Evolutionary conservation across 1,284 basidiomycete species (phyloP).

Genomic region (Sporisorium scitamineum): DNA sequence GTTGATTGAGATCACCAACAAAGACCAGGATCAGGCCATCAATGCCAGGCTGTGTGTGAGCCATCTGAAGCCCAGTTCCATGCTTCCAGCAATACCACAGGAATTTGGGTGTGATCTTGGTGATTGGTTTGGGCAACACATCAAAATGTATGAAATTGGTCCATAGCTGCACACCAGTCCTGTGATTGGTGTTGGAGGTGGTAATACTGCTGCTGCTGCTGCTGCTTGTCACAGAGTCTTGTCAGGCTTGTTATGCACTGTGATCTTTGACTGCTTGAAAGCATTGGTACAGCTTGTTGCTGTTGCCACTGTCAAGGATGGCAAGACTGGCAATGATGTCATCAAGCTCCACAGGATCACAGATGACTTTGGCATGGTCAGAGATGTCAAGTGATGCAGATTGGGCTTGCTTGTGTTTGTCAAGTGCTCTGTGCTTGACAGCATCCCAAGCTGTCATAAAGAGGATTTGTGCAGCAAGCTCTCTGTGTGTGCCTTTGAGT

Average conservation of each 20-base stretch:
- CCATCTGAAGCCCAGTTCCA: constrained; percentile 10
- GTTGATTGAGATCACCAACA: neutral
- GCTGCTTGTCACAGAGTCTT: neutral
- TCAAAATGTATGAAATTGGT: constrained; percentile 16
- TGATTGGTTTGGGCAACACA: neutral
- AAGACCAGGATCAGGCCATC: neutral
- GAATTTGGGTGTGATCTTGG: constrained; percentile 2
- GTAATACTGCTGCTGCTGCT: too few relatives aligned
- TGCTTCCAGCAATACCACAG: constrained; percentile 27
- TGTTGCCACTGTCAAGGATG: too few relatives aligned
- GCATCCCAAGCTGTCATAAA: constrained; percentile 4
- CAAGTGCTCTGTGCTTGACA: too few relatives aligned
- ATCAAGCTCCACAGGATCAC: too few relatives aligned
- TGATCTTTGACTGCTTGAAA: too few relatives aligned
- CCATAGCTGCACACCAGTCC: neutral
- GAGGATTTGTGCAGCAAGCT: constrained; percentile 6
- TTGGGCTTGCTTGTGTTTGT: too few relatives aligned
- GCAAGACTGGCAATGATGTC: too few relatives aligned
- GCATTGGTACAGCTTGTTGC: too few relatives aligned
- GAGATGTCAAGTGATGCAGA: too few relatives aligned
- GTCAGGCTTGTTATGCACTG: neutral
- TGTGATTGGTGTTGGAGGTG: too few relatives aligned
- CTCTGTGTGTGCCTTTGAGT: constrained; percentile 11
- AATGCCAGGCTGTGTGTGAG: constrained; percentile 6
- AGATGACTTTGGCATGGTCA: too few relatives aligned